Percentiles rank a stretch among this genome's conserved stretches.
phyloP scores from a whole-genome alignment of 78 protist species.

The Fonticula alba region DNA sequence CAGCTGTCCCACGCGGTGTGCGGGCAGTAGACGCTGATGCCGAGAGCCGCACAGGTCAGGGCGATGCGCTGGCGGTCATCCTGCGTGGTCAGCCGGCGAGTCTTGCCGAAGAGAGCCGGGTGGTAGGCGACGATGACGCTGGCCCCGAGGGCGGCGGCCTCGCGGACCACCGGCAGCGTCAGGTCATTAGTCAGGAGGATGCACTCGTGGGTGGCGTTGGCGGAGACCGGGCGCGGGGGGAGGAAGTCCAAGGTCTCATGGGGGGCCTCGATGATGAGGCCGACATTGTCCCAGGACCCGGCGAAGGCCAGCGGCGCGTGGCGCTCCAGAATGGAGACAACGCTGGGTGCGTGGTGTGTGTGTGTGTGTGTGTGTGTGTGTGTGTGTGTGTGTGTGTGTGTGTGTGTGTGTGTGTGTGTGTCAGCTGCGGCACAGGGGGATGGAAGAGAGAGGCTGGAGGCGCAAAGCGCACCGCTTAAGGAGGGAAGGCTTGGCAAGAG shows the following conservation, averaged over 20 bases:
- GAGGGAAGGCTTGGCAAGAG: too few relatives aligned
- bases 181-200: slow-evolving; percentile 21
- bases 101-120: slow-evolving; percentile 15
- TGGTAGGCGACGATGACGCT: slow-evolving; percentile 23
- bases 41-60: neutral
- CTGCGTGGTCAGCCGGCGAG: neutral
- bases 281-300: slow-evolving; percentile 35
- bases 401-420: too few relatives aligned
- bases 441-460: too few relatives aligned
- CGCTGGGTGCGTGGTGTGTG: too few relatives aligned
- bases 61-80: neutral
- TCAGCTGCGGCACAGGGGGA: too few relatives aligned
- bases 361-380: too few relatives aligned
- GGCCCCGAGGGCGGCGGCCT: neutral
- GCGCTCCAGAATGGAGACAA: neutral
- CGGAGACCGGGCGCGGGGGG: neutral
- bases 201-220: too few relatives aligned
- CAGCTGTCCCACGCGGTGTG: slow-evolving; percentile 14
- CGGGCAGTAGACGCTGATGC: slow-evolving; percentile 17
- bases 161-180: slow-evolving; percentile 15
- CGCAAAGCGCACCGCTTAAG: too few relatives aligned
- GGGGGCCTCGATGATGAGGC: slow-evolving; percentile 18
- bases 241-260: too few relatives aligned
- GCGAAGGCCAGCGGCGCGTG: slow-evolving; percentile 20
- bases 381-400: too few relatives aligned